These are phyloP conservation scores for Sarocladium brachiariae DNA, from an alignment of 2,329 filamentous ascomycete genomes.

Conservation along the genomic window DNA sequence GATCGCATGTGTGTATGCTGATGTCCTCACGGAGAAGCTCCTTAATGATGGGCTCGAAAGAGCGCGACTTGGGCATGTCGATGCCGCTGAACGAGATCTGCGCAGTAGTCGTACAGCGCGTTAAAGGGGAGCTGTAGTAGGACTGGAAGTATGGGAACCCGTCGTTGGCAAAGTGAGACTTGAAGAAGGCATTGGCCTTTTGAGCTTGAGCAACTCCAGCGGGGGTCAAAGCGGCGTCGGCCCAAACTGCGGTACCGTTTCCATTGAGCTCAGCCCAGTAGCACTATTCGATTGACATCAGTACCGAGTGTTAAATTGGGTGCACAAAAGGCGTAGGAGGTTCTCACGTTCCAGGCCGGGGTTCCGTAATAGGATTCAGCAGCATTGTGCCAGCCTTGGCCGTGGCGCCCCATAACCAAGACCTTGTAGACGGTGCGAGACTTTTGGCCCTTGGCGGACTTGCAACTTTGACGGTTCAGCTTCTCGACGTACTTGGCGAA, in stretches of 20 bases:
- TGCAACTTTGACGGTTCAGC: constrained; percentile 37
- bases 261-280: constrained; percentile 61
- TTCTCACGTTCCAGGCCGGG: constrained; percentile 59
- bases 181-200: constrained; percentile 54
- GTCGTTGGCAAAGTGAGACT: constrained; percentile 38
- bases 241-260: constrained; percentile 56
- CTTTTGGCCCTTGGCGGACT: constrained; percentile 22
- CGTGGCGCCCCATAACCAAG: constrained; percentile 62
- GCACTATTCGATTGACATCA: constrained; percentile 30
- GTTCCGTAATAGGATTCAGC: constrained; percentile 63
- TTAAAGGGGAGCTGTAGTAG: constrained; percentile 60
- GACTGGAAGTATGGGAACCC: constrained; percentile 54
- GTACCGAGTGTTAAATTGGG: neutral
- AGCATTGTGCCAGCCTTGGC: constrained; percentile 58
- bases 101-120: constrained; percentile 56
- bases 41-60: constrained; percentile 55
- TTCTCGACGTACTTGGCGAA: constrained; percentile 50
- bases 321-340: fast-evolving
- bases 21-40: constrained; percentile 61
- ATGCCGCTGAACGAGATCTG: constrained; percentile 53
- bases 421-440: constrained; percentile 53
- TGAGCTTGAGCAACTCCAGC: constrained; percentile 50
- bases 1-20: constrained; percentile 62
- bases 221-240: constrained; percentile 55
- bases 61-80: constrained; percentile 38